Percentiles rank a stretch among this genome's conserved stretches.
These are phyloP conservation scores for Ephemerocybe angulata DNA, from an alignment of 768 basidiomycete species.

Conservation along the genomic window DNA sequence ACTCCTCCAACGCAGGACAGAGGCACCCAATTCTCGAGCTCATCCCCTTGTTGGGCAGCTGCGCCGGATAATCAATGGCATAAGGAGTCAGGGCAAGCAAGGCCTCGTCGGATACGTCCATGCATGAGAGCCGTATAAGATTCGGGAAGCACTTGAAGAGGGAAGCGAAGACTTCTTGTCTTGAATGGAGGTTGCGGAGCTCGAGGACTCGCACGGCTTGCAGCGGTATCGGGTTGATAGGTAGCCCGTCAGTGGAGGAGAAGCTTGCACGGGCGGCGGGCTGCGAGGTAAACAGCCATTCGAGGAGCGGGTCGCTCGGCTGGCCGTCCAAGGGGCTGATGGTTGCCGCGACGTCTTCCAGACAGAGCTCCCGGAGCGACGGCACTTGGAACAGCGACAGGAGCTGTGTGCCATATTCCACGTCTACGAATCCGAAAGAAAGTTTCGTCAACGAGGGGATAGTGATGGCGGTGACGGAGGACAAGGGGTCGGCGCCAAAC, in stretches of 20 bases:
- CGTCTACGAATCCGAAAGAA: conserved; percentile 32
- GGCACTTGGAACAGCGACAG: conserved; percentile 31
- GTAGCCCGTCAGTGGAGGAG: not conserved
- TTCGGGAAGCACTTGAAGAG: conserved; percentile 27
- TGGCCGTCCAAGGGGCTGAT: conserved; percentile 30
- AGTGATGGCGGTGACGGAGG: conserved; percentile 18
- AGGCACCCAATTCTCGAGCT: not conserved
- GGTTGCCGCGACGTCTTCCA: conserved; percentile 46
- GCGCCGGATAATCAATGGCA: not conserved
- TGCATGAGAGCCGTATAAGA: conserved; percentile 20
- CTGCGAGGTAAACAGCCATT: conserved; percentile 23
- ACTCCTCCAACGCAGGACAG: conserved; percentile 21
- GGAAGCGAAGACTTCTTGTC: conserved; percentile 14
- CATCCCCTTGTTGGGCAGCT: not conserved
- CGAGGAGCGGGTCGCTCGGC: conserved; percentile 36
- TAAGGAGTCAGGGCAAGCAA: conserved; percentile 18
- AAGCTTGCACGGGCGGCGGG: conserved; percentile 6
- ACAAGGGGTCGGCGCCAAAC: not conserved
- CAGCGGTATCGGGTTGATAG: conserved; percentile 19
- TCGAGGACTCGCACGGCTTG: conserved; percentile 26
- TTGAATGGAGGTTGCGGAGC: conserved; percentile 26
- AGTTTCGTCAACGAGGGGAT: conserved; percentile 37
- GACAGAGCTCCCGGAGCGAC: conserved; percentile 29
- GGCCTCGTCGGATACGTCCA: conserved; percentile 20
- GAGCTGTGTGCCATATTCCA: conserved; percentile 20